A percentile compares a stretch with the other conserved stretches of the same genome.
Conservation (phyloP, 129 eudicot species). For the Pittosporum tobira region DNA sequence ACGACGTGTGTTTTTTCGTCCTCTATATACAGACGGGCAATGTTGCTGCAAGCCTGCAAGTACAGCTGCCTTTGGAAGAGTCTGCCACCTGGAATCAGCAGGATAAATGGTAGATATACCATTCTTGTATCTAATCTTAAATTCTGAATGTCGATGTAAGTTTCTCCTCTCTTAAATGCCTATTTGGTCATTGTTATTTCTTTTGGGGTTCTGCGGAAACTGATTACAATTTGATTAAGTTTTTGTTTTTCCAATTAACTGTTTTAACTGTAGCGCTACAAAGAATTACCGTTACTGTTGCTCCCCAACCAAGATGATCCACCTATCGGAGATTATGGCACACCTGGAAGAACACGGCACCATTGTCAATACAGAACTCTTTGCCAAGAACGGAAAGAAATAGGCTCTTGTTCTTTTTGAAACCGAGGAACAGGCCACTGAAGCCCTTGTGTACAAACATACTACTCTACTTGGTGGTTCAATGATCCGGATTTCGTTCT, state of each 20-base stretch:
- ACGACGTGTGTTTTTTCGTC: constrained; percentile 14
- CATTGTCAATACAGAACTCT: constrained; percentile 53
- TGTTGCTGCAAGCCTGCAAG: constrained; percentile 78
- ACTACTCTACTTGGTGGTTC: constrained; percentile 70
- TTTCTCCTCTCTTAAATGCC: constrained; percentile 3
- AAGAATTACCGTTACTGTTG: constrained; percentile 95
- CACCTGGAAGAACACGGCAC: constrained; percentile 86
- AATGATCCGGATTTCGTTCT: constrained; percentile 75
- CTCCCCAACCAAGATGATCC: constrained; percentile 96
- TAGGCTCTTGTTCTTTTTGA: constrained; percentile 78
- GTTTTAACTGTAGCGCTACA: constrained; percentile 87
- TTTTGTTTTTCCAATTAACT: constrained; percentile 37
- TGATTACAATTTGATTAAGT: background rate
- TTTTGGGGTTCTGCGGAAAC: background rate
- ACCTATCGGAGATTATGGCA: constrained; percentile 64
- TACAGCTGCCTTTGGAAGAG: constrained; percentile 95
- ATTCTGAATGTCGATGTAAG: constrained; percentile 81
- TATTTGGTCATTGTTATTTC: background rate
- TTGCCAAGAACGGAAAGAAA: constrained; percentile 94
- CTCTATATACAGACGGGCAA: constrained; percentile 56
- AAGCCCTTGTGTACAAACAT: constrained; percentile 94
- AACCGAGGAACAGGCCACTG: constrained; percentile 76
- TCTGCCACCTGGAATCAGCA: constrained; percentile 80
- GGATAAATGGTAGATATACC: constrained; percentile 88
- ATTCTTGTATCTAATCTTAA: constrained; percentile 73